Base-by-base conservation (phyloP, 2,329 filamentous ascomycete species). In the Orbilia quercus region DNA sequence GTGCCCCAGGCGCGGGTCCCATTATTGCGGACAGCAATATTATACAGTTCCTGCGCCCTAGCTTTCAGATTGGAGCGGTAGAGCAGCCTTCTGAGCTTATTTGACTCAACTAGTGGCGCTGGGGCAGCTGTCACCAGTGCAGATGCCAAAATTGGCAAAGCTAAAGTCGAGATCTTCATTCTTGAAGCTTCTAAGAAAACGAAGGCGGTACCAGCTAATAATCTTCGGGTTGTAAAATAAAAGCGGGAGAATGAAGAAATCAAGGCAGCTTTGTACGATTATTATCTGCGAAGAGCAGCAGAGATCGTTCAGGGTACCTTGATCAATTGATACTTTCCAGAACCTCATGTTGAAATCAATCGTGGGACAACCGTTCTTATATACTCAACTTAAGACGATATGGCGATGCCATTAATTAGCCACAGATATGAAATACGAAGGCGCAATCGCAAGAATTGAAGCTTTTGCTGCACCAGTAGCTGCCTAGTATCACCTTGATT, bases 1-100 rank as follows among this genome's bases (percentile, higher is more conserved):
- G 82, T 80, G 47, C 82, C 82, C 59, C 84, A 83, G 53, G 80
- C 81, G 28, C 83, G 82, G 76, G 81, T 83, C 45, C 81, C 80
- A 63, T 83, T 79, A 23, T 82, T 79, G 40, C 9, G 25, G 7
- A 54, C 38, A 20, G 84, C 82, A 54, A 84, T 79, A 75, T 81
- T 80, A 76, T 84, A 80, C 1, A 85, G 81, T 77, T 81, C 82
- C 76, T 83, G 79, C 4, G 83, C 81, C 34, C 82, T 82, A 3
- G 79, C 79, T 34, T 83, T 78, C 28, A 85, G 81, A 58, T 81
- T 79, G 20, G 82, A 78, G 75, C 81, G 76, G 38, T 77, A 81
- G 77, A 84, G 50, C 9, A 79, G 77, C 53, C 80, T 78, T 74
- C 82, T 81, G 23, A 83, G 81, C 71, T 79, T 77, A 51, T 80